Percentiles rank a stretch among this genome's conserved stretches.
Conservation (phyloP, 768 basidiomycete genomes). For the Russula abietina region DNA sequence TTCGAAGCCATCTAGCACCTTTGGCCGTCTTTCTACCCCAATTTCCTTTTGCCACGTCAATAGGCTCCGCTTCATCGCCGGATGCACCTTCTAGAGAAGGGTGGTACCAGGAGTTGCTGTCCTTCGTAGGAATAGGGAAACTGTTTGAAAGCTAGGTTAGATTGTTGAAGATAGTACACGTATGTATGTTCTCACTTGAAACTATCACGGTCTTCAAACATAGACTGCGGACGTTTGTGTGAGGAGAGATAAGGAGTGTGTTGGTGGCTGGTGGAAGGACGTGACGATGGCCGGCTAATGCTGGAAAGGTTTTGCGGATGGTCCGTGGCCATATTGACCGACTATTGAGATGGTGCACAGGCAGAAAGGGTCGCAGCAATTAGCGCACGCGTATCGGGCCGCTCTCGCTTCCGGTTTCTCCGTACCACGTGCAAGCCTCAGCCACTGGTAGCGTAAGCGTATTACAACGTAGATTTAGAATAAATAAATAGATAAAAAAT, state of each 20-base stretch:
- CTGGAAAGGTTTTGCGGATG: constrained; percentile 22
- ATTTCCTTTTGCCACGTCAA: constrained; percentile 54
- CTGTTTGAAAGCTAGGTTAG: not conserved
- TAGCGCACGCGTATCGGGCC: too few species aligned
- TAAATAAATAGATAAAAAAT: too few species aligned
- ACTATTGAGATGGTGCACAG: not conserved
- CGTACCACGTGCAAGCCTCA: too few species aligned
- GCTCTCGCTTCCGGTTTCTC: too few species aligned
- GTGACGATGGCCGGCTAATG: constrained; percentile 24
- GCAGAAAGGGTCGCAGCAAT: too few species aligned
- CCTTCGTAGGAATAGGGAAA: constrained; percentile 39
- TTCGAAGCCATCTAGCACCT: constrained; percentile 76
- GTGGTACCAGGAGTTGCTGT: constrained; percentile 79
- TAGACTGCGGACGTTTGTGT: constrained; percentile 21
- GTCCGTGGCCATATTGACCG: constrained; percentile 25
- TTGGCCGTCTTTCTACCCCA: constrained; percentile 77
- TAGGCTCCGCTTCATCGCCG: constrained; percentile 47
- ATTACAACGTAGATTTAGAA: too few species aligned
- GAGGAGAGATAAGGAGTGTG: constrained; percentile 16
- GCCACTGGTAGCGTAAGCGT: too few species aligned
- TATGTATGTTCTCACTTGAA: not conserved
- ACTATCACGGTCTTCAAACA: constrained; percentile 18
- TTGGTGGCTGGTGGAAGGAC: constrained; percentile 22
- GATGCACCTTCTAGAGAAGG: constrained; percentile 71
- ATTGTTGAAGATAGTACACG: not conserved